Evolutionary conservation across 306 rosid genomes (phyloP).

Genomic region (Prunus campanulata): DNA sequence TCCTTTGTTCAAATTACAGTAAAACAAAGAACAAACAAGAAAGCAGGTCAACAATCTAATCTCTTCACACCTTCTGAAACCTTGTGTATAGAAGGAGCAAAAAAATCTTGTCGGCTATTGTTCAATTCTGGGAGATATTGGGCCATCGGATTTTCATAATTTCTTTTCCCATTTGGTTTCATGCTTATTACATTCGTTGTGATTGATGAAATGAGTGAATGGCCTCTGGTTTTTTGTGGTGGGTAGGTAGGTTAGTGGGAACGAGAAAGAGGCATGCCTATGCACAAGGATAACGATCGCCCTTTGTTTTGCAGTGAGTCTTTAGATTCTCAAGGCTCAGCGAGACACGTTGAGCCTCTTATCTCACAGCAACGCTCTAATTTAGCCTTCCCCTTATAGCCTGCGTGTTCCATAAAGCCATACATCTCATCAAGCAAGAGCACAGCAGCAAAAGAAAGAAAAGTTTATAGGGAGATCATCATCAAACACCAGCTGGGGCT

Average conservation of each 20-base stretch:
- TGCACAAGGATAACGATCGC: constrained; percentile 32
- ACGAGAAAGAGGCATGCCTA: constrained; percentile 13
- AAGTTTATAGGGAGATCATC: background rate
- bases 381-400: no score
- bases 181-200: background rate
- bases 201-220: constrained; percentile 8
- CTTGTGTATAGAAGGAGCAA: background rate
- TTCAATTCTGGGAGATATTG: background rate
- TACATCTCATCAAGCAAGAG: no score
- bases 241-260: constrained; percentile 24
- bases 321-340: constrained; percentile 27
- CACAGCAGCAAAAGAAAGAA: no score
- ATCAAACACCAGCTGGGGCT: constrained; percentile 1
- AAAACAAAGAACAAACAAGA: no score
- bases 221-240: constrained; percentile 5
- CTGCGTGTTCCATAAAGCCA: no score
- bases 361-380: no score
- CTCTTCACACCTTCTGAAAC: background rate
- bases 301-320: constrained; percentile 20
- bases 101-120: constrained; percentile 21
- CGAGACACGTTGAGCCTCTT: no score
- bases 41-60: background rate
- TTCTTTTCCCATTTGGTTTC: background rate
- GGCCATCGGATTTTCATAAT: background rate
- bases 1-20: background rate